Evolutionary conservation across 768 basidiomycete genomes (phyloP), one percentile per base, ranked within the genome.

Genomic region (Podaxis sp.): DNA sequence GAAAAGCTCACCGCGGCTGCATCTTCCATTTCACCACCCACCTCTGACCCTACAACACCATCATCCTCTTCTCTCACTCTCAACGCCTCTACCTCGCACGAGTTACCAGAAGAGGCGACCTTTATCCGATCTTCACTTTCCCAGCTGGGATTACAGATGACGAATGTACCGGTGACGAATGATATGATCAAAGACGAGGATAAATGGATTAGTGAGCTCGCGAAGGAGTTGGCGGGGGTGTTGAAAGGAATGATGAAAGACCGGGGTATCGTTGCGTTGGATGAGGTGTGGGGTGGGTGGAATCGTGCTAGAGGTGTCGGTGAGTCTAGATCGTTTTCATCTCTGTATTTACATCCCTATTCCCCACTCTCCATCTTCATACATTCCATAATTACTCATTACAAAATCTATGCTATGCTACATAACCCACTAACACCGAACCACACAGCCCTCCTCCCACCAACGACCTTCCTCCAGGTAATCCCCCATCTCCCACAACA

Each of bases 261-360:
- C 2, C 84, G 93, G 30, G 94, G 93, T 1, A 84, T 96, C 37
- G 83, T 97, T 41, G 92, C 89, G 0, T 75, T 97, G 28, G 95
- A 98, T 70, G 95, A 96, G 74, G 91, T 91, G 0, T 98, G 95
- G 95, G 93, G 93, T 28, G 87, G 90, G 1, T 97, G 95, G 95
- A 96, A 96, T 71, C 49, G 49, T 17, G 95, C 93, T 5, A 78
- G 95, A 66, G 95, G 95, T 54, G 90, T 96, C 58, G 90, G 95
- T 93, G 73, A 72, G 89, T 69, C 26, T 71, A n/a, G 17, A 17
- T 44, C 13, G 20, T 6, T 17, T 15, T 20, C 20, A 44, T 2
- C 15, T 15, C 13, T 20, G 6, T 15, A 15, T 44, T 7, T 44
- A 44, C 40, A 41, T 41, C 40, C 17, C 12, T 41, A 17, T 5